Evolutionary conservation across 2,329 filamentous ascomycete genomes (phyloP).

Genomic region (Huntiella abstrusa): DNA sequence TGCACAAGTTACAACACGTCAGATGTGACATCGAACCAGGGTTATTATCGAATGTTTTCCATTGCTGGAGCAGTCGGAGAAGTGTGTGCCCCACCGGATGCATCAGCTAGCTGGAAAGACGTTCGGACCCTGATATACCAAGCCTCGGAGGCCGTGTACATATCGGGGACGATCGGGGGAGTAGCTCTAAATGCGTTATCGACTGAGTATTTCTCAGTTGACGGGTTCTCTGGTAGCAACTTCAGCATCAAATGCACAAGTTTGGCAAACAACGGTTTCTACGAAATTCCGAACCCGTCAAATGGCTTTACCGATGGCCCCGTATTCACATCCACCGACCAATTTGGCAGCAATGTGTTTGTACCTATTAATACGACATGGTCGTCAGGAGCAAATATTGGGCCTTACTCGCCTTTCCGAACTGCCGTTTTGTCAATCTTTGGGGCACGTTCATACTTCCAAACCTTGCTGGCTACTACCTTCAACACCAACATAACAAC

Average conservation of each 20-base stretch:
- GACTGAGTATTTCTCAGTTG: background rate
- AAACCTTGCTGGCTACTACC: constrained; percentile 3
- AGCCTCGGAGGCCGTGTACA: constrained; percentile 4
- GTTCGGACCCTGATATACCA: constrained; percentile 1
- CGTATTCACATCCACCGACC: background rate
- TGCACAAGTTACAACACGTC: constrained; percentile 5
- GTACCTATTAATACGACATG: constrained; percentile 6
- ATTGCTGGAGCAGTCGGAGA: background rate
- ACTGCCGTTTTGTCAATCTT: constrained; percentile 8
- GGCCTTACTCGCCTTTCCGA: constrained; percentile 10
- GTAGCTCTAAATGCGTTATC: background rate
- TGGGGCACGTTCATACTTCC: constrained; percentile 5
- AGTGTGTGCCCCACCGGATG: constrained; percentile 8
- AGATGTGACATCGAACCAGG: constrained; percentile 2
- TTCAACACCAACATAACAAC: constrained; percentile 2
- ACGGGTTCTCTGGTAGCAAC: constrained; percentile 4
- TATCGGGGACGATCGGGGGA: background rate
- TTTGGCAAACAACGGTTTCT: constrained; percentile 3
- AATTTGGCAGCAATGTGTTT: constrained; percentile 4
- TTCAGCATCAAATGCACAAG: constrained; percentile 7
- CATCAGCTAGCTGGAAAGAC: constrained; percentile 2
- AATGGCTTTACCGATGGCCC: constrained; percentile 6
- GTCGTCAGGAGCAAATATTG: constrained; percentile 1
- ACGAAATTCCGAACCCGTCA: constrained; percentile 7
- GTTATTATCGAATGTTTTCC: constrained; percentile 2